Conservation (phyloP, 2,329 filamentous ascomycete species). For the Aspergillus quadrilineatus region DNA sequence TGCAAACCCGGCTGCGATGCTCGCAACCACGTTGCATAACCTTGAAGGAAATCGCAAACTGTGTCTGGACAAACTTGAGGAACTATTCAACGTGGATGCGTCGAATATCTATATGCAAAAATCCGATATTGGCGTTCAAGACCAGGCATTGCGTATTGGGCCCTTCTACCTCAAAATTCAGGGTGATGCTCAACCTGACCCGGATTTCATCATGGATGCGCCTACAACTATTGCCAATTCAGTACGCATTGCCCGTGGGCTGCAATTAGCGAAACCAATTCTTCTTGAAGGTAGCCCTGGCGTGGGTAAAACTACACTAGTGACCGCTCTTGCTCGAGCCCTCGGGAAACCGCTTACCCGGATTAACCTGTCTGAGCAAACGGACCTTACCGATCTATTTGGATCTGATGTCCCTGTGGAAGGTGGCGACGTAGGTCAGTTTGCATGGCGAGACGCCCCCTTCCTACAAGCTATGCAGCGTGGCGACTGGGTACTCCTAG, state of each 20-base stretch:
- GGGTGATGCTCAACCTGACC: conserved; percentile 50
- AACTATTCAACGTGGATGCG: conserved; percentile 65
- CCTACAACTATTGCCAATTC: conserved; percentile 87
- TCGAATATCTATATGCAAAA: conserved; percentile 63
- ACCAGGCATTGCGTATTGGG: conserved; percentile 64
- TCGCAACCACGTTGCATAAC: conserved; percentile 68
- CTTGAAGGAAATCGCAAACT: conserved; percentile 68
- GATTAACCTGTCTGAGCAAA: conserved; percentile 97
- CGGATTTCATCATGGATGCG: conserved; percentile 76
- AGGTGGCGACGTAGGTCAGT: conserved; percentile 84
- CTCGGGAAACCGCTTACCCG: conserved; percentile 81
- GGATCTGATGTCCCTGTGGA: conserved; percentile 95
- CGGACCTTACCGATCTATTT: conserved; percentile 95
- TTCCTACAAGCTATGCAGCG: conserved; percentile 96
- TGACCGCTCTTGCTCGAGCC: conserved; percentile 77
- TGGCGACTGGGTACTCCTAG: conserved; percentile 92
- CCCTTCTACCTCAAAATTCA: conserved; percentile 67
- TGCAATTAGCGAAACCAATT: conserved; percentile 87
- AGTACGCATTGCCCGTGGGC: conserved; percentile 83
- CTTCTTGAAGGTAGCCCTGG: conserved; percentile 95
- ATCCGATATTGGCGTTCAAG: conserved; percentile 58
- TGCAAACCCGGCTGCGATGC: conserved; percentile 86
- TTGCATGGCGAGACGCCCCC: conserved; percentile 92
- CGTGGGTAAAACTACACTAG: conserved; percentile 93
- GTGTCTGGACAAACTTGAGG: conserved; percentile 71